phyloP scores from a whole-genome alignment of 257 asterid genomes.

The Osmanthus fragrans region DNA sequence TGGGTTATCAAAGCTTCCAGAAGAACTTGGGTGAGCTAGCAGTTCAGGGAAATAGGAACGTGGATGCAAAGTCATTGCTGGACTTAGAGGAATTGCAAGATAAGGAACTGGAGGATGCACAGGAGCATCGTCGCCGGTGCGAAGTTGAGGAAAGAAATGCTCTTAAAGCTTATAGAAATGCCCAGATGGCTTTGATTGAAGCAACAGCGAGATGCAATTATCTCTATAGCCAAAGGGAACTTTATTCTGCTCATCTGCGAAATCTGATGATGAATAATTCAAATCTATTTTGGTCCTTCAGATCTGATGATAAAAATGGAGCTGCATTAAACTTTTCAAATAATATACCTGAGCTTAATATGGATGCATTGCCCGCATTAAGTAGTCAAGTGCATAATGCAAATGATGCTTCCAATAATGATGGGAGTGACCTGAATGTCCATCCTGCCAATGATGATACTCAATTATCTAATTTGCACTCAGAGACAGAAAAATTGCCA shows the following conservation, averaged over 20 bases:
- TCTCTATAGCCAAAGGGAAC: slow-evolving; percentile 46
- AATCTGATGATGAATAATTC: slow-evolving; percentile 50
- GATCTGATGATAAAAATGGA: slow-evolving; percentile 24
- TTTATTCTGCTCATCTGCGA: slow-evolving; percentile 48
- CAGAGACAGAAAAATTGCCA: slow-evolving; percentile 23
- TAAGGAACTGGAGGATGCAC: slow-evolving; percentile 54
- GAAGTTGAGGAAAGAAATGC: slow-evolving; percentile 52
- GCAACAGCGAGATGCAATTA: slow-evolving; percentile 51
- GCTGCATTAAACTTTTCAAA: slow-evolving; percentile 24
- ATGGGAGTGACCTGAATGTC: slow-evolving; percentile 18
- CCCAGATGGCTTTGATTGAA: slow-evolving; percentile 50
- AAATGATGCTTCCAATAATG: slow-evolving; percentile 26
- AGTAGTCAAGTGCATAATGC: slow-evolving; percentile 27
- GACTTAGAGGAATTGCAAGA: slow-evolving; percentile 46
- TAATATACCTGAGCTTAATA: slow-evolving; percentile 26
- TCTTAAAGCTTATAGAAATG: slow-evolving; percentile 43
- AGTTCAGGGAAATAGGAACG: slow-evolving; percentile 13
- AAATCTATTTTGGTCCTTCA: slow-evolving; percentile 30
- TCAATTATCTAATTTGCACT: slow-evolving; percentile 21
- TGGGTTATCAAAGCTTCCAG: slow-evolving; percentile 28
- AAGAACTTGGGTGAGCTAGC: not conserved
- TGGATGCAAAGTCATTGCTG: slow-evolving; percentile 35
- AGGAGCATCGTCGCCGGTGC: slow-evolving; percentile 46
- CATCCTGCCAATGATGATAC: slow-evolving; percentile 23
- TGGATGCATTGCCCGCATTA: slow-evolving; percentile 29